phyloP scores from a whole-genome alignment of 306 rosid species.

The Sechiopsis laciniata region DNA sequence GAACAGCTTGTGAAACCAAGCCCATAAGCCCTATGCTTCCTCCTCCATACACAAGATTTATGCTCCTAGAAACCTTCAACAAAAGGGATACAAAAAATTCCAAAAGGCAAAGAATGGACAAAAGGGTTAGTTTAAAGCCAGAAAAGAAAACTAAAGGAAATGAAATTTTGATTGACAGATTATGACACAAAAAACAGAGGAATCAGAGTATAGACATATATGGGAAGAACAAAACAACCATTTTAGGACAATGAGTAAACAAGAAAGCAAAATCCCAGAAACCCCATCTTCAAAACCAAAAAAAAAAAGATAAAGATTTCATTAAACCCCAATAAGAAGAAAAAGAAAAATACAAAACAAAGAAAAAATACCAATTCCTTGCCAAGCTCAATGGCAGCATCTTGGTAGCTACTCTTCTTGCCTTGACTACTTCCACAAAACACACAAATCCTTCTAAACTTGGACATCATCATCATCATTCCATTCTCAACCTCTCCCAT shows the following conservation, averaged over 20 bases:
- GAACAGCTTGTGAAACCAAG: slow-evolving; percentile 78
- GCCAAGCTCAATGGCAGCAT: slow-evolving; percentile 95
- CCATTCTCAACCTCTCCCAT: slow-evolving; percentile 61
- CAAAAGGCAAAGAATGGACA: neutral
- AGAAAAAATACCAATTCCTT: slow-evolving; percentile 70
- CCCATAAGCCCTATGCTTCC: slow-evolving; percentile 83
- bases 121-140: neutral
- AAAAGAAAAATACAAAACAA: too few species aligned
- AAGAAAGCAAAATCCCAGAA: neutral
- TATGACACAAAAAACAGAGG: slow-evolving; percentile 9
- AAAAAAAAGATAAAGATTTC: neutral
- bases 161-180: slow-evolving; percentile 8
- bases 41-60: slow-evolving; percentile 82
- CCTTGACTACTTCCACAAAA: slow-evolving; percentile 99
- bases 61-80: slow-evolving; percentile 60
- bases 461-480: slow-evolving; percentile 44
- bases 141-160: neutral
- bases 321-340: neutral
- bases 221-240: slow-evolving; percentile 14
- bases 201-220: slow-evolving; percentile 13
- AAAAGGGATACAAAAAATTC: neutral
- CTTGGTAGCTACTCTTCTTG: slow-evolving; percentile 83
- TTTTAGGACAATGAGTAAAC: neutral
- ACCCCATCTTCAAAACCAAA: neutral
- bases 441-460: slow-evolving; percentile 87